Evolutionary conservation across 768 basidiomycete genomes (phyloP).

Genomic region (Trametopsis cervina): DNA sequence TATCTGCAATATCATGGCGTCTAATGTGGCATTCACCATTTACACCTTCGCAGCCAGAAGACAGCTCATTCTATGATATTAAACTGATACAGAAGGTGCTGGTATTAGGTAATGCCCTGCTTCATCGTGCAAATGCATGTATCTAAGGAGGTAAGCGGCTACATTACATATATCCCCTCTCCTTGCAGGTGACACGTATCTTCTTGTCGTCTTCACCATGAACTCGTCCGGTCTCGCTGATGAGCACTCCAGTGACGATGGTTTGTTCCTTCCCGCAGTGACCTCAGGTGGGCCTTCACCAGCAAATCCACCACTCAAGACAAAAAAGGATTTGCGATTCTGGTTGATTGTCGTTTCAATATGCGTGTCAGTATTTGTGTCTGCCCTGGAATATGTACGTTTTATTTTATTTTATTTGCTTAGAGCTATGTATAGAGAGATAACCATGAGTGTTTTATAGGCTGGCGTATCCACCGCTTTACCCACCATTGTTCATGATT

Average conservation of each 20-base stretch:
- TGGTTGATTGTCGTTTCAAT: conserved; percentile 7
- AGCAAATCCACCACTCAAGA: background rate
- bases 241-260: background rate
- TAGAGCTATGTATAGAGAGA: too few species aligned
- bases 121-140: too few species aligned
- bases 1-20: too few species aligned
- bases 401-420: background rate
- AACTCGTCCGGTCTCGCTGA: background rate
- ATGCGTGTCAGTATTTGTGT: conserved; percentile 4
- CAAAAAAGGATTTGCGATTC: conserved; percentile 8
- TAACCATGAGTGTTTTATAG: background rate
- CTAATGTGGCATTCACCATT: too few species aligned
- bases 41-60: too few species aligned
- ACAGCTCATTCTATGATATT: too few species aligned
- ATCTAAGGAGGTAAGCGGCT: background rate
- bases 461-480: conserved; percentile 23
- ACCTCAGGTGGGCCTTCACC: background rate
- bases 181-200: background rate
- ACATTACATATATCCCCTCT: background rate
- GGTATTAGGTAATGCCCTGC: too few species aligned
- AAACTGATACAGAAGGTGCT: too few species aligned
- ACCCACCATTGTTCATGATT: conserved; percentile 22
- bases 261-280: background rate
- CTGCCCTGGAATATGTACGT: conserved; percentile 8
- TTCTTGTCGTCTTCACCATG: background rate